Conservation (phyloP, 202 grass and related monocot species). For the Eragrostis tef region DNA sequence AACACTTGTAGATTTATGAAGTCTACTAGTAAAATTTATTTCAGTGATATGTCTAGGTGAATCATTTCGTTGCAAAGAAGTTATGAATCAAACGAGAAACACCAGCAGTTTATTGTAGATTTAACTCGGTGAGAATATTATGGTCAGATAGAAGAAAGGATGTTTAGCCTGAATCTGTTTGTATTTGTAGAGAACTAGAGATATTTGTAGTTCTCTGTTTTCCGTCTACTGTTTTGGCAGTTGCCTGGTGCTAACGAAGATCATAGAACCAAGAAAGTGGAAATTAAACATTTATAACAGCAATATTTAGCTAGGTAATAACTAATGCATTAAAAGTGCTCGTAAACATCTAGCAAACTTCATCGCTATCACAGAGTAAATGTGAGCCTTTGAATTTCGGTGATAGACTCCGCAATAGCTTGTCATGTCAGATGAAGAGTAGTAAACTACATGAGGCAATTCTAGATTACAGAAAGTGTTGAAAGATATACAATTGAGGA, state of each 20-base stretch:
- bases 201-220: neutral
- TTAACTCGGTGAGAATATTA: neutral
- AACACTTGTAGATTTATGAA: neutral
- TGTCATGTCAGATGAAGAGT: conserved; percentile 13
- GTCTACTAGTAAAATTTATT: neutral
- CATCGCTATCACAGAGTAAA: neutral
- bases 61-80: neutral
- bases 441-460: conserved; percentile 24
- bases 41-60: no score
- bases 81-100: neutral
- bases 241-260: neutral
- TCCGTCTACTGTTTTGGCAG: neutral
- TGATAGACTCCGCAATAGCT: neutral
- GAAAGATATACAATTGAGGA: conserved; percentile 24
- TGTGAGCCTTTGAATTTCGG: neutral
- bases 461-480: conserved; percentile 33
- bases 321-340: neutral
- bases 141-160: neutral
- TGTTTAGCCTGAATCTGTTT: neutral
- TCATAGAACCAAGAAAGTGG: neutral
- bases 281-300: neutral
- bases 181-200: neutral
- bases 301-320: neutral
- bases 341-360: neutral
- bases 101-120: neutral